A percentile compares a stretch with the other conserved stretches of the same genome.
Conservation (phyloP, 129 eudicot genomes). For the Gnaphalium uliginosum region DNA sequence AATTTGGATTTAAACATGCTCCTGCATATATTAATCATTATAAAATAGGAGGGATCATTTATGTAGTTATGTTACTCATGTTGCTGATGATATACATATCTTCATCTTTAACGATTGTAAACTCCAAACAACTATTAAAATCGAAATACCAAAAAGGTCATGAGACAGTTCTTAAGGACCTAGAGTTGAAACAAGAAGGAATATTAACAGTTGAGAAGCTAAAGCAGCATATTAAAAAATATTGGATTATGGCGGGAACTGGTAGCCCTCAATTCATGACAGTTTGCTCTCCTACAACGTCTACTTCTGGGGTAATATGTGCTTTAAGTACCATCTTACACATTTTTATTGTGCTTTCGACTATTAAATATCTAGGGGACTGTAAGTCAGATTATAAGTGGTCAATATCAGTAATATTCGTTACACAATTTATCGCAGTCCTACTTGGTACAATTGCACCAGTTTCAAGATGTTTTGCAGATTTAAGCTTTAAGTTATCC, state of each 20-base stretch:
- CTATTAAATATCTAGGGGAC: not conserved
- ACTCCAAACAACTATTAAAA: too few relatives aligned
- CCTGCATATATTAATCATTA: too few relatives aligned
- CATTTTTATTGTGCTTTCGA: not conserved
- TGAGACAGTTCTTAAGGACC: too few relatives aligned
- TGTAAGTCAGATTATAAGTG: not conserved
- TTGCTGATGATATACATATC: too few relatives aligned
- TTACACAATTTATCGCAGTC: not conserved
- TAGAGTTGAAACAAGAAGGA: too few relatives aligned
- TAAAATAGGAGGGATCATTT: too few relatives aligned
- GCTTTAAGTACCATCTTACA: not conserved
- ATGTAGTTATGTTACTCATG: too few relatives aligned
- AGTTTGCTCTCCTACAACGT: slow-evolving; percentile 13
- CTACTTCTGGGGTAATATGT: slow-evolving; percentile 30
- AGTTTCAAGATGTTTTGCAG: slow-evolving; percentile 11
- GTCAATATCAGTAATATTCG: not conserved
- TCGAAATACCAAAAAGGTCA: too few relatives aligned
- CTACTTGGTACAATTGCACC: slow-evolving; percentile 12
- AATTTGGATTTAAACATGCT: too few relatives aligned
- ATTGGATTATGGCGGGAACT: slow-evolving; percentile 40
- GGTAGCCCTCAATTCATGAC: slow-evolving; percentile 31
- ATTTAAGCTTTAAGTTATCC: slow-evolving; percentile 10
- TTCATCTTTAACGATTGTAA: too few relatives aligned
- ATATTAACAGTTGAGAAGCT: too few relatives aligned
- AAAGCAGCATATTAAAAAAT: slow-evolving; percentile 5